Evolutionary conservation across 257 asterid genomes (phyloP).

Genomic region (Haberlea rhodopensis): DNA sequence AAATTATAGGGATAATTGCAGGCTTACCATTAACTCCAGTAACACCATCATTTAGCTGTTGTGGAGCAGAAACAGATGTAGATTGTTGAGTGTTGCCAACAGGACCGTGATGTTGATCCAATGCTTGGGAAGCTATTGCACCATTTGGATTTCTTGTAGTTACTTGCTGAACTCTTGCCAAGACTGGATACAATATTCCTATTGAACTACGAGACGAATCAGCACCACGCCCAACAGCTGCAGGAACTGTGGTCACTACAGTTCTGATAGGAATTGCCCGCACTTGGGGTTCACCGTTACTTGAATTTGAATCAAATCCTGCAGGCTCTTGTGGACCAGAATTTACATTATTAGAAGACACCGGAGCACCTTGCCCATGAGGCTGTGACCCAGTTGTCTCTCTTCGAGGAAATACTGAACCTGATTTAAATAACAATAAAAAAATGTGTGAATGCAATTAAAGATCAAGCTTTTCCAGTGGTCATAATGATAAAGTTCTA

Average conservation of each 20-base stretch:
- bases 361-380: conserved; percentile 53
- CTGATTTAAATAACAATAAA: conserved; percentile 31
- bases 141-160: conserved; percentile 40
- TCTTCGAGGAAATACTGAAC: conserved; percentile 70
- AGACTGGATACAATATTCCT: conserved; percentile 71
- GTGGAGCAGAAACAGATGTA: conserved; percentile 39
- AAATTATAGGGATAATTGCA: conserved; percentile 5
- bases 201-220: conserved; percentile 67
- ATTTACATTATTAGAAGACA: conserved; percentile 38
- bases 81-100: conserved; percentile 34
- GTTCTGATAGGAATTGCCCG: conserved; percentile 64
- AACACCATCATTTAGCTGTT: conserved; percentile 35
- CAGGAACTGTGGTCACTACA: conserved; percentile 56
- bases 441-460: background rate
- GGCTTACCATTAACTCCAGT: conserved; percentile 43
- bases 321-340: conserved; percentile 45
- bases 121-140: conserved; percentile 45
- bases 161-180: conserved; percentile 70
- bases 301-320: conserved; percentile 37
- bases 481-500: too few species aligned
- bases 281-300: conserved; percentile 45
- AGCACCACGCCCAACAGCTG: conserved; percentile 44
- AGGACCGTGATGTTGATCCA: conserved; percentile 39
- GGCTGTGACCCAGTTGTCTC: conserved; percentile 54
- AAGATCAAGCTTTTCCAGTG: too few species aligned